Evolutionary conservation across 768 basidiomycete genomes (phyloP), one percentile per base, ranked within the genome.

Genomic region (Dioszegia crocea): DNA sequence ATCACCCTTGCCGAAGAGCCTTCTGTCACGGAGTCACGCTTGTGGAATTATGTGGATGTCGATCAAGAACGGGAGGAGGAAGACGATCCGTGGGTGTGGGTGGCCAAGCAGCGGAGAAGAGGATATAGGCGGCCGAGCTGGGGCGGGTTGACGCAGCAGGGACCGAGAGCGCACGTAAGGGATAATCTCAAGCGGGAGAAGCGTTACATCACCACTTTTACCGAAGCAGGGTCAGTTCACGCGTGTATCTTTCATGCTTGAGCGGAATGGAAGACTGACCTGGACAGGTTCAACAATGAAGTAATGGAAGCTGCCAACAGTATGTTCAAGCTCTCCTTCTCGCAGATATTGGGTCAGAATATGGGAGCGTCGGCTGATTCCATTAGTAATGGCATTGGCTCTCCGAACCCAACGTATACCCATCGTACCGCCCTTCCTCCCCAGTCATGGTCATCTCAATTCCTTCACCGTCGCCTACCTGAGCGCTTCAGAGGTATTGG

Each of bases 81-180:
- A 36, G 36, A 17, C 3, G 49, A 51, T 38, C 31, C 23, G 2
- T 51, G 49, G 49, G 31, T 2, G 3, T 51, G 49, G 49, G 27
- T 51, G 9, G 19, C 16, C 16, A 5, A n/a, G 4, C 30, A 51
- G 8, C 31, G 31, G 27, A 8, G 16, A 17, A n/a, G 6, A n/a
- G 53, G 53, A 2, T 43, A 54, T n/a, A 26, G 47, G 29, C 45
- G 45, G 39, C 33, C 44, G n/a, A 48, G 45, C 31, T 47, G 45
- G 45, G 59, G 53, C 14, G 59, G 43, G n/a, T 21, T 60, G 24
- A 48, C 17, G n/a, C 17, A 31, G 31, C 59, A 60, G 26, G 59
- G 59, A 2, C 53, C 59, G 9, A 55, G 49, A 23, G 31, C 44
- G 10, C 23, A 27, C 29, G 21, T 60, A 10, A 39, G 49, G 46